Base-by-base conservation (phyloP, 441 rosid genomes). In the Euphorbia schlechtendalii region DNA sequence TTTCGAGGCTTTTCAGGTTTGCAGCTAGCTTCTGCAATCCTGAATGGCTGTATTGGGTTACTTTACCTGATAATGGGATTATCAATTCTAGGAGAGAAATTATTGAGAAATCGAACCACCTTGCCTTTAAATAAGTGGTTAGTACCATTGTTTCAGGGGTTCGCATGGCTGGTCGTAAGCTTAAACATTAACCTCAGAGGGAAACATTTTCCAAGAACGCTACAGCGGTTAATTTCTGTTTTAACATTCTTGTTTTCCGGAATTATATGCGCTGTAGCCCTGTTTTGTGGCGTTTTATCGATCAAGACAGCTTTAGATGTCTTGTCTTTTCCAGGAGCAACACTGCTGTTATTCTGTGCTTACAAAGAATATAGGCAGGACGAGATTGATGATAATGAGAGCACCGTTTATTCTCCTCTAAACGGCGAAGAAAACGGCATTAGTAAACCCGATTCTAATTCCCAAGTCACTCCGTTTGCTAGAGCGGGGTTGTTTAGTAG, bases 21-120 rank as follows among this genome's bases (percentile, higher is more conserved):
- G 65, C 89, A 83, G 65, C 70, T 78, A 20, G 66, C 76, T 0
- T 86, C 98, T 27, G 85, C 83, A 18, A 17, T 83, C 10, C 56
- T 82, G 63, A 91, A 89, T 77, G 87, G 88, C n/a, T 68, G 81
- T 71, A 69, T 91, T 59, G 99, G 98, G 54, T 66, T 84, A 57
- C 56, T 76, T 34, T 86, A 91, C 76, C 56, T 87, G 24, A 59
- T 83, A 62, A 70, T 80, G 41, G 91, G 87, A 61, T 55, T 73
- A 72, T 86, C 90, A 88, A 64, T 59, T 63, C 71, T 91, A 70
- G 87, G 78, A 71, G 89, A 91, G 77, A 80, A 76, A 58, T 57
- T 82, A 71, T 82, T 85, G 71, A 74, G 59, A 71, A 59, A 72
- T 21, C 67, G 59, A 36, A 63, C 76, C 27, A 78, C 74, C 43